A percentile compares a stretch with the other conserved stretches of the same genome.
Evolutionary conservation across 768 basidiomycete genomes (phyloP).

Genomic region (Lyophyllum semitale): DNA sequence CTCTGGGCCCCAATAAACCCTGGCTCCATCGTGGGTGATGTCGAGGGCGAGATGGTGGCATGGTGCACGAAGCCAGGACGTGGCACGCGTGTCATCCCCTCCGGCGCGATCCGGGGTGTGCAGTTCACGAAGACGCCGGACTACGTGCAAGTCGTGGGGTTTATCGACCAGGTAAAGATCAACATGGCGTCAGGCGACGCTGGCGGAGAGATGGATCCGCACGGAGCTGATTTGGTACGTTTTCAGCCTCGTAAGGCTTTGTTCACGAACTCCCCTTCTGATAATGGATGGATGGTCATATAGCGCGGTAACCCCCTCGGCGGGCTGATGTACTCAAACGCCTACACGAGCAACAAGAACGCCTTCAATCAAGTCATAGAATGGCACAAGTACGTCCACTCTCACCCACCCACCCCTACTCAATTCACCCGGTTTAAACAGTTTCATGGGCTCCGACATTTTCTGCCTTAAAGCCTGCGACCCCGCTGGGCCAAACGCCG

Average conservation of each 20-base stretch:
- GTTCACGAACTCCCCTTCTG: neutral
- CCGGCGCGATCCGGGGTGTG: conserved; percentile 28
- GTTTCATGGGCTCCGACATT: conserved; percentile 22
- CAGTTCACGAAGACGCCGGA: conserved; percentile 56
- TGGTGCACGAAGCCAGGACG: conserved; percentile 40
- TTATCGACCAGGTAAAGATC: conserved; percentile 59
- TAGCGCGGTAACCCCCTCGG: conserved; percentile 26
- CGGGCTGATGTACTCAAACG: conserved; percentile 15
- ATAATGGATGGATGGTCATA: neutral
- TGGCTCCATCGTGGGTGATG: conserved; percentile 4
- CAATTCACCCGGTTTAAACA: conserved; percentile 38
- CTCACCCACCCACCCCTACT: neutral
- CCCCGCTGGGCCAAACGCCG: conserved; percentile 42
- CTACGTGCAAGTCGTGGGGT: conserved; percentile 62
- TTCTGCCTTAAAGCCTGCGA: conserved; percentile 51
- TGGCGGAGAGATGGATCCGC: conserved; percentile 56
- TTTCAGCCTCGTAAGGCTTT: neutral
- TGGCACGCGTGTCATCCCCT: conserved; percentile 48
- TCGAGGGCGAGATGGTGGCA: conserved; percentile 22
- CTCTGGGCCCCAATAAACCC: conserved; percentile 13
- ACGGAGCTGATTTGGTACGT: conserved; percentile 45
- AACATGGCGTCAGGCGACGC: conserved; percentile 54
- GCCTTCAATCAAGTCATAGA: conserved; percentile 17
- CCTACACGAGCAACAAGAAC: conserved; percentile 11
- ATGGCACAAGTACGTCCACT: conserved; percentile 16